Percentiles rank a stretch among this genome's conserved stretches.
Evolutionary conservation across 1,139 yeast genomes (phyloP).

Genomic region (Blastobotrys arbuscula): DNA sequence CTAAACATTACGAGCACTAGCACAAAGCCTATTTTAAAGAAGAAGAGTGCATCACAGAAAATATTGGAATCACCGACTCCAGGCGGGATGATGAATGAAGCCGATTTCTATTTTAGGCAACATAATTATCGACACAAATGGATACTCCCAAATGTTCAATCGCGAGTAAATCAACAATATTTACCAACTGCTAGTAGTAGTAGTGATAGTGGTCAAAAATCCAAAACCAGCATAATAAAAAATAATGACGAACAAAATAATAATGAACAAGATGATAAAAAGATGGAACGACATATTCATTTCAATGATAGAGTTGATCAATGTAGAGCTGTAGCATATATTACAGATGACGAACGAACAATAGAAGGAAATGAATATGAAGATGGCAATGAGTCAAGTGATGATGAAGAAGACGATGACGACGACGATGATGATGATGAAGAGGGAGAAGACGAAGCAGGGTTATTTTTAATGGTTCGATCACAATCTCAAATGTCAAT

Average conservation of each 20-base stretch:
- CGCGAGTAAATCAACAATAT: slow-evolving; percentile 8
- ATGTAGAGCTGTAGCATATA: slow-evolving; percentile 56
- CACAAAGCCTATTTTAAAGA: slow-evolving; percentile 76
- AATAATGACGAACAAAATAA: neutral
- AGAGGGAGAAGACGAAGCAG: slow-evolving; percentile 62
- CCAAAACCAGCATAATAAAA: neutral
- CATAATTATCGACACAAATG: slow-evolving; percentile 36
- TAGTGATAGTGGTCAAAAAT: neutral
- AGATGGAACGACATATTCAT: slow-evolving; percentile 54
- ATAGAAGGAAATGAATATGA: slow-evolving; percentile 20
- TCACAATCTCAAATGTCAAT: slow-evolving; percentile 36
- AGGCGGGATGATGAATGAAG: slow-evolving; percentile 10
- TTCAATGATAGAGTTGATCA: slow-evolving; percentile 92
- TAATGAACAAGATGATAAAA: neutral
- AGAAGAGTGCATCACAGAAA: slow-evolving; percentile 72
- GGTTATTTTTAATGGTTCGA: slow-evolving; percentile 54
- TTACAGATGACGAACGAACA: slow-evolving; percentile 29
- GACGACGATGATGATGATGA: slow-evolving; percentile 40
- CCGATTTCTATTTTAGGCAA: slow-evolving; percentile 30
- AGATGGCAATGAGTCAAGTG: slow-evolving; percentile 28
- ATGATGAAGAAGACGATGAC: slow-evolving; percentile 33
- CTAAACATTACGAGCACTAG: slow-evolving; percentile 18
- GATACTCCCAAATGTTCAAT: slow-evolving; percentile 19
- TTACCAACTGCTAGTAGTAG: neutral
- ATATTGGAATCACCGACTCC: slow-evolving; percentile 42